These are phyloP conservation scores for Diplodia sapinea DNA, from an alignment of 2,329 filamentous ascomycete species.

Conservation along the genomic window DNA sequence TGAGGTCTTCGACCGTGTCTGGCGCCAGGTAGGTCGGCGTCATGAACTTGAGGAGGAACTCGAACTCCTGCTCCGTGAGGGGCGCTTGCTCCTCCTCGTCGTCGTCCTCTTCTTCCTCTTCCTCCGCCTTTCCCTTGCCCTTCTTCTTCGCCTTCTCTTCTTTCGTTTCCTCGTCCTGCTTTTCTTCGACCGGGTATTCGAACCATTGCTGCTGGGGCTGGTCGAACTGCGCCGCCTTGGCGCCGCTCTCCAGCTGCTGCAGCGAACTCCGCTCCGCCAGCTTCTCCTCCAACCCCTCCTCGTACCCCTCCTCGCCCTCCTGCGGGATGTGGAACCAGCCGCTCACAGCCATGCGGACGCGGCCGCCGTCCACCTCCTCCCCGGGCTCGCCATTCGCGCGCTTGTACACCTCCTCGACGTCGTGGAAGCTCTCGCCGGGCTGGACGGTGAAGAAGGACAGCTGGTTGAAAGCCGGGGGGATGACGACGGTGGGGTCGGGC, in stretches of 20 bases:
- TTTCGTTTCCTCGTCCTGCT: constrained; percentile 35
- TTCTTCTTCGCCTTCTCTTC: constrained; percentile 58
- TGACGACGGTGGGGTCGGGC: constrained; percentile 78
- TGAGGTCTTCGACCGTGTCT: constrained; percentile 83
- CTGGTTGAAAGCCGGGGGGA: constrained; percentile 96
- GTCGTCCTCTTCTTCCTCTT: constrained; percentile 28
- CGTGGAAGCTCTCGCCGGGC: constrained; percentile 98
- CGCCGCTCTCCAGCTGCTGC: constrained; percentile 80
- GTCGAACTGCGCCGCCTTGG: constrained; percentile 86
- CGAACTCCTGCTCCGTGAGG: constrained; percentile 79
- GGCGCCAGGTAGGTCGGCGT: constrained; percentile 89
- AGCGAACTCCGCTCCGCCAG: constrained; percentile 88
- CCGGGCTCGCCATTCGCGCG: constrained; percentile 63
- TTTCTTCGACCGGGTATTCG: constrained; percentile 44
- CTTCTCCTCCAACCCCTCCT: constrained; percentile 85
- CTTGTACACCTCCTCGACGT: constrained; percentile 96
- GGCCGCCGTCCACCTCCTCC: constrained; percentile 72
- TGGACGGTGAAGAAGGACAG: constrained; percentile 97
- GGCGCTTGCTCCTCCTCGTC: constrained; percentile 60
- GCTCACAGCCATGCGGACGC: constrained; percentile 95
- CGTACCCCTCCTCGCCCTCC: constrained; percentile 87
- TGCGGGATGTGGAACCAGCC: constrained; percentile 99
- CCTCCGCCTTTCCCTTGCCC: constrained; percentile 29
- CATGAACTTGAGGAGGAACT: constrained; percentile 90
- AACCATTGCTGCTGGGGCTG: constrained; percentile 70